Conservation (phyloP, 2,329 filamentous ascomycete genomes). For the Calonectria leucothoes region DNA sequence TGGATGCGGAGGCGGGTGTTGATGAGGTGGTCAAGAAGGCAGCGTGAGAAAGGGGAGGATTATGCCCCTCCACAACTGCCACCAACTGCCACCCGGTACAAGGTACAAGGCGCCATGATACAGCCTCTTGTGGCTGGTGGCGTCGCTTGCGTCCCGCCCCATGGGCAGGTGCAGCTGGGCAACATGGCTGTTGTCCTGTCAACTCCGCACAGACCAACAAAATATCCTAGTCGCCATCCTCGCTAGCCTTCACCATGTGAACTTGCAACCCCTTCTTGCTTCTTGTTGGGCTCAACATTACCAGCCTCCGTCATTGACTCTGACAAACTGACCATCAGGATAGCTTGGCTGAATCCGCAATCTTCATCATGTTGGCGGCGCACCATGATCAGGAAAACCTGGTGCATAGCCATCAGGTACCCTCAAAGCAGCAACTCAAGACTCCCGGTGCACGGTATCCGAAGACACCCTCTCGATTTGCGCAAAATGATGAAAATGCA, state of each 20-base stretch:
- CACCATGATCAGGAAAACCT: constrained; percentile 90
- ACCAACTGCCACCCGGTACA: constrained; percentile 30
- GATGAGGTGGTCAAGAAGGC: constrained; percentile 46
- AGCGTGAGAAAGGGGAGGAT: constrained; percentile 49
- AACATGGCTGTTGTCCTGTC: constrained; percentile 43
- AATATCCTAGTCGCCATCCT: constrained; percentile 31
- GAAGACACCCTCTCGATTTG: constrained; percentile 84
- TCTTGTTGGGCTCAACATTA: constrained; percentile 15
- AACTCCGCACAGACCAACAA: constrained; percentile 38
- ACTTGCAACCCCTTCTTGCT: constrained; percentile 14
- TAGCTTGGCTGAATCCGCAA: not conserved
- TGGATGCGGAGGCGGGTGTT: constrained; percentile 41
- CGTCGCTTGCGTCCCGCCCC: constrained; percentile 21
- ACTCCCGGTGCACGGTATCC: constrained; percentile 81
- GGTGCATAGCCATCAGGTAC: constrained; percentile 78
- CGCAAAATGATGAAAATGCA: constrained; percentile 87
- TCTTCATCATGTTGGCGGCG: constrained; percentile 74
- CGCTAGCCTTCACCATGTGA: not conserved
- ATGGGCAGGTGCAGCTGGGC: constrained; percentile 5
- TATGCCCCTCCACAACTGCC: constrained; percentile 51
- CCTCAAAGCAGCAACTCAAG: constrained; percentile 82
- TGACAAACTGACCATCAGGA: constrained; percentile 20
- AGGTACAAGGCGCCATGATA: constrained; percentile 29
- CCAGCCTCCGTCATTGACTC: constrained; percentile 15
- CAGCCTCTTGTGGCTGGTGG: constrained; percentile 45